Evolutionary conservation across 345 rosid genomes (phyloP).

Genomic region (Melaleuca quinquenervia): DNA sequence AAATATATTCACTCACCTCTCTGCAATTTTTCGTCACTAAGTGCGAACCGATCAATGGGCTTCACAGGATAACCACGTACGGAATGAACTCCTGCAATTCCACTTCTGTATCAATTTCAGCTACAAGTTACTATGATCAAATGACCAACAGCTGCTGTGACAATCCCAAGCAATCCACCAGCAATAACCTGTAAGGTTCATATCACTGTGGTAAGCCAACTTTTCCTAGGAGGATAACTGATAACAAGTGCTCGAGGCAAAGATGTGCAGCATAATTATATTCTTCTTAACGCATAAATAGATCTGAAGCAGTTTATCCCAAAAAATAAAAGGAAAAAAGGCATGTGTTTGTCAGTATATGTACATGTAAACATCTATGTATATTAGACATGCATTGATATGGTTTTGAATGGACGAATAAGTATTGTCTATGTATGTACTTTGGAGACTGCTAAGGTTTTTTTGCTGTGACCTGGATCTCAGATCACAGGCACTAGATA

Average conservation of each 20-base stretch:
- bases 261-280: background rate
- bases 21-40: background rate
- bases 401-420: background rate
- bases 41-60: background rate
- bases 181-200: slow-evolving; percentile 41
- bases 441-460: background rate
- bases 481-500: background rate
- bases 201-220: background rate
- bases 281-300: background rate
- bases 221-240: background rate
- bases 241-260: background rate
- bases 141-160: slow-evolving; percentile 37
- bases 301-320: background rate
- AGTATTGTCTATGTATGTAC: background rate
- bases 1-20: background rate
- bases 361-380: background rate
- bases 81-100: background rate
- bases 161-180: slow-evolving; percentile 59
- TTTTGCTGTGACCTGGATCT: background rate
- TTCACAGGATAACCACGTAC: background rate
- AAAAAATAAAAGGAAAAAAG: background rate
- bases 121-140: slow-evolving; percentile 10
- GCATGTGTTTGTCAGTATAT: background rate
- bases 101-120: background rate
- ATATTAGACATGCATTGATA: background rate